Percentiles rank a stretch among this genome's conserved stretches.
Evolutionary conservation across 2,329 filamentous ascomycete species (phyloP).

Genomic region (Cercospora sp.): DNA sequence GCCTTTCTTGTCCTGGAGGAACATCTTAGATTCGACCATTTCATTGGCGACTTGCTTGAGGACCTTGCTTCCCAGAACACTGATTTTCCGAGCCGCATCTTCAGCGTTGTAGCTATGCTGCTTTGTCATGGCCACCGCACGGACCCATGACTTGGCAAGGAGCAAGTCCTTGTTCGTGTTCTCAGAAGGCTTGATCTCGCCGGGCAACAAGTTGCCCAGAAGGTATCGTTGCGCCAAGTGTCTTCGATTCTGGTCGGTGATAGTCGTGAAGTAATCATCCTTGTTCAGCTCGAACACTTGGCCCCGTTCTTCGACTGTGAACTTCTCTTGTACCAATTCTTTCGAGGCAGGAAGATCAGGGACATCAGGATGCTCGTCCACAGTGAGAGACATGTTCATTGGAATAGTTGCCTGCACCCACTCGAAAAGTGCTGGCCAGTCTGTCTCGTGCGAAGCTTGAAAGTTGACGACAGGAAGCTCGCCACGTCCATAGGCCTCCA

Average conservation of each 20-base stretch:
- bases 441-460: slow-evolving; percentile 62
- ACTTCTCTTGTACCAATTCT: slow-evolving; percentile 19
- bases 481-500: slow-evolving; percentile 64
- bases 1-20: slow-evolving; percentile 62
- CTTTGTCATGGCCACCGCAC: slow-evolving; percentile 48
- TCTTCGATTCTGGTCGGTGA: slow-evolving; percentile 25
- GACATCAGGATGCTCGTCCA: slow-evolving; percentile 42
- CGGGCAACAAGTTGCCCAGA: slow-evolving; percentile 21
- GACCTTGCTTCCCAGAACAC: slow-evolving; percentile 35
- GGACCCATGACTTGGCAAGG: slow-evolving; percentile 47
- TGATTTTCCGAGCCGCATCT: slow-evolving; percentile 45
- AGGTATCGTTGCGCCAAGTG: slow-evolving; percentile 22
- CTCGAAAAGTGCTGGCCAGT: slow-evolving; percentile 65
- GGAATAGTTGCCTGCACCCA: slow-evolving; percentile 60
- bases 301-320: slow-evolving; percentile 18
- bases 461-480: slow-evolving; percentile 64
- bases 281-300: slow-evolving; percentile 20
- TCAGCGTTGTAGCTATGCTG: slow-evolving; percentile 43
- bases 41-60: slow-evolving; percentile 55
- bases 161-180: slow-evolving; percentile 26
- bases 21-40: slow-evolving; percentile 54
- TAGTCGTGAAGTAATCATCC: slow-evolving; percentile 27
- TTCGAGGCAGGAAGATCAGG: slow-evolving; percentile 20
- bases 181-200: slow-evolving; percentile 15
- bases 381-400: slow-evolving; percentile 12